These are phyloP conservation scores for Beauveria sp. DNA, from an alignment of 2,329 filamentous ascomycete species.

Conservation along the genomic window DNA sequence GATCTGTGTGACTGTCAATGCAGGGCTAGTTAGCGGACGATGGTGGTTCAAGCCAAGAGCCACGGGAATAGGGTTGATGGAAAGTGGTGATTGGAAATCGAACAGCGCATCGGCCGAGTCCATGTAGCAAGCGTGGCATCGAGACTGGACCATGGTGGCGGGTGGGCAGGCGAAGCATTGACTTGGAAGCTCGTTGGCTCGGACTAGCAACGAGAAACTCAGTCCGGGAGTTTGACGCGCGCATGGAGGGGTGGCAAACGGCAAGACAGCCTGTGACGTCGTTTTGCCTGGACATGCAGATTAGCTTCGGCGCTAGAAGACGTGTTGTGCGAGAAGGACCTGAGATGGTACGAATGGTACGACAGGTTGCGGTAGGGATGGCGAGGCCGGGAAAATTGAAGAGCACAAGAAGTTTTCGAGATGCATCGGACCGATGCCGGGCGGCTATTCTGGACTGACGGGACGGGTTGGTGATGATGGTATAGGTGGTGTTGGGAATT, in stretches of 20 bases:
- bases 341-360: neutral
- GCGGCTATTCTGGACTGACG: neutral
- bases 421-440: neutral
- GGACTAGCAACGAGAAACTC: neutral
- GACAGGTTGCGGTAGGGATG: neutral
- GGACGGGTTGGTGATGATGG: neutral
- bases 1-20: neutral
- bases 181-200: neutral
- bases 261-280: conserved; percentile 2
- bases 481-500: neutral
- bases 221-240: neutral
- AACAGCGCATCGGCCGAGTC: neutral
- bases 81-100: neutral
- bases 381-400: neutral
- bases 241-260: neutral
- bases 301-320: conserved; percentile 8
- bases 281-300: conserved; percentile 3
- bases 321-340: neutral
- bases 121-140: neutral
- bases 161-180: neutral
- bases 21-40: neutral
- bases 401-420: neutral
- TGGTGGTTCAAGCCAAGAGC: neutral
- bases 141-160: neutral
- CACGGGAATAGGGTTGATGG: neutral